Base-by-base conservation (phyloP, 495 filamentous ascomycete species). In the Penicilliopsis zonata region DNA sequence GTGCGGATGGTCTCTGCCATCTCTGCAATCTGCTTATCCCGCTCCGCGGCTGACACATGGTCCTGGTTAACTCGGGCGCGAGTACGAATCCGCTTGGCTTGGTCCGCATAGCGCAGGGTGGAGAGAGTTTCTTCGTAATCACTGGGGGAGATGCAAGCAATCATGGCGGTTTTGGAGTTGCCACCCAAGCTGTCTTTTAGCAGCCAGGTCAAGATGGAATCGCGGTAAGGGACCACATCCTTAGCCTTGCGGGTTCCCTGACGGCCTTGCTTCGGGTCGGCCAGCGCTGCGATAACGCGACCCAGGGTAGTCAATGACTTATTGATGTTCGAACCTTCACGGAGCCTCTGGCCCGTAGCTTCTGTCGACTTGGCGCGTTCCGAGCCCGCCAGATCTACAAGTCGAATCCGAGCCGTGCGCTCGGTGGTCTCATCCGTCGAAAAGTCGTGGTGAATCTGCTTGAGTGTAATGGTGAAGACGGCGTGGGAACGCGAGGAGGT, bases 91-190 rank as follows among this genome's bases (percentile, higher is more conserved):
- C 78, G 78, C 64, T 98, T 98, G 31, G 90, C 90, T 59, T 96
- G 92, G 58, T 96, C 88, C 18, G 90, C 90, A 56, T 96, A 98
- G 18, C 90, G 85, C 3, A 98, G 73, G 2, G 90, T 98, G 4
- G 82, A 90, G 2, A 98, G 76, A 0, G 90, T 96, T 50, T 98
- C 90, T 33, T 98, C 90, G 53, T 96, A 98, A 63, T 98, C 90
- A 1, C 78, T 77, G 0, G 90, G 90, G 5, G 86, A 73, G 47
- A 98, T 93, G 52, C 92, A 96, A 9, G 90, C 90, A 39, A 98
- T 95, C 90, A 98, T 98, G 24, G 90, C 90, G 5, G 90, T 98
- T 54, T 96, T 98, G 42, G 74, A 82, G 59, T 98, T 98, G 22
- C 90, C 90, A 10, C 92, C 90, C 2, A 98, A 68, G 2, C 78